Evolutionary conservation across 441 rosid species (phyloP).

Genomic region (Pelargonium cotyledonis): DNA sequence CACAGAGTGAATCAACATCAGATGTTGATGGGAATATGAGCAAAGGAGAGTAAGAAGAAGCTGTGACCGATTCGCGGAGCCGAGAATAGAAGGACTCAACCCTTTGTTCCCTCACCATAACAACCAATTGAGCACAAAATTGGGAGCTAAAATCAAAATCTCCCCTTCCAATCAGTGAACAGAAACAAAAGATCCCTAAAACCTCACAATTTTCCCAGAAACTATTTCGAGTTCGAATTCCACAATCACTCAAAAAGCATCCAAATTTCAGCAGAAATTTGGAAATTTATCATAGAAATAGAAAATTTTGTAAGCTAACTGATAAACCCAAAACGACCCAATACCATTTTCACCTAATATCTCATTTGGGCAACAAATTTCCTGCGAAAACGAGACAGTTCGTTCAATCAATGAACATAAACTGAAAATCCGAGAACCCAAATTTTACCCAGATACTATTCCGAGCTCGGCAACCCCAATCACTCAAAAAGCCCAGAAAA

Average conservation of each 20-base stretch:
- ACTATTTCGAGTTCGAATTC: not conserved
- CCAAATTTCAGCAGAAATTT: not conserved
- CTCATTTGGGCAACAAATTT: not conserved
- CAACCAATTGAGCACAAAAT: not conserved
- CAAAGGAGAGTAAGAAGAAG: constrained; percentile 52
- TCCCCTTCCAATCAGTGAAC: too few species aligned
- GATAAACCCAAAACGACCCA: not conserved
- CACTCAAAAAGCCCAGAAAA: too few species aligned
- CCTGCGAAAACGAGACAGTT: too few species aligned
- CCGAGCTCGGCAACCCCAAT: too few species aligned
- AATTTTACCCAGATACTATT: too few species aligned
- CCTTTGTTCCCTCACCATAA: constrained; percentile 72
- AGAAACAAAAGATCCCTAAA: too few species aligned
- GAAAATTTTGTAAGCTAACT: not conserved
- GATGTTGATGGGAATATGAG: constrained; percentile 86
- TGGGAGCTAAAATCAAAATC: not conserved
- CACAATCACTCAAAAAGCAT: not conserved
- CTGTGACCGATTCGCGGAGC: constrained; percentile 60
- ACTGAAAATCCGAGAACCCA: too few species aligned
- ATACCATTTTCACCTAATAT: not conserved
- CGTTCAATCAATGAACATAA: too few species aligned
- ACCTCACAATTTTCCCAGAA: not conserved
- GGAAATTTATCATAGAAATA: not conserved
- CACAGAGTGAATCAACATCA: constrained; percentile 79
- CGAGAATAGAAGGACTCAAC: constrained; percentile 61